Evolutionary conservation across 202 grass and related monocot species (phyloP).

Genomic region (Schoenoplectus triqueter): DNA sequence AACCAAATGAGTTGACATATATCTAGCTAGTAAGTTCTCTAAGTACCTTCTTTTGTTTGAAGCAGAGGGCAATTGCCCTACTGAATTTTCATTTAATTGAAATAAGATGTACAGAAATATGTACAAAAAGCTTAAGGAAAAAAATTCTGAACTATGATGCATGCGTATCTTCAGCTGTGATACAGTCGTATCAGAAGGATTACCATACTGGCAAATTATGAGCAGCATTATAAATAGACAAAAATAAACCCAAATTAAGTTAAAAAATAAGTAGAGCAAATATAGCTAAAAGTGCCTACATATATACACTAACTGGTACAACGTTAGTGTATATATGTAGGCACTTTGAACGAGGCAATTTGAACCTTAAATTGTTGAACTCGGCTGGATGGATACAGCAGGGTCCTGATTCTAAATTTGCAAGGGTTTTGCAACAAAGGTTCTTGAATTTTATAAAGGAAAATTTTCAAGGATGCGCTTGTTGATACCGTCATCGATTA

Average conservation of each 20-base stretch:
- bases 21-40: neutral
- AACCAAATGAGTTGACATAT: neutral
- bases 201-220: conserved; percentile 18
- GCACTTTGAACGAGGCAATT: conserved; percentile 12
- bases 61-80: no score
- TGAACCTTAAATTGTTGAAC: neutral
- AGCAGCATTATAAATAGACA: neutral
- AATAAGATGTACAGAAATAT: no score
- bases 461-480: no score
- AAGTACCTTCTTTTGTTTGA: neutral
- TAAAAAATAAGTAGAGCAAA: no score
- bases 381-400: neutral
- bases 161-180: no score
- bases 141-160: no score
- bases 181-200: neutral
- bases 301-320: neutral
- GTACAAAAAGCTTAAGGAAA: no score
- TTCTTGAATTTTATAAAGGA: neutral
- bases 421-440: neutral
- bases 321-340: neutral
- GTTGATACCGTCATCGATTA: no score
- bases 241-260: no score
- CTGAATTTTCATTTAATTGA: no score
- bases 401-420: neutral
- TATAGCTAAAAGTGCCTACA: conserved; percentile 2